Conservation (phyloP, 2,329 filamentous ascomycete genomes). For the Phialophora verrucosa region DNA sequence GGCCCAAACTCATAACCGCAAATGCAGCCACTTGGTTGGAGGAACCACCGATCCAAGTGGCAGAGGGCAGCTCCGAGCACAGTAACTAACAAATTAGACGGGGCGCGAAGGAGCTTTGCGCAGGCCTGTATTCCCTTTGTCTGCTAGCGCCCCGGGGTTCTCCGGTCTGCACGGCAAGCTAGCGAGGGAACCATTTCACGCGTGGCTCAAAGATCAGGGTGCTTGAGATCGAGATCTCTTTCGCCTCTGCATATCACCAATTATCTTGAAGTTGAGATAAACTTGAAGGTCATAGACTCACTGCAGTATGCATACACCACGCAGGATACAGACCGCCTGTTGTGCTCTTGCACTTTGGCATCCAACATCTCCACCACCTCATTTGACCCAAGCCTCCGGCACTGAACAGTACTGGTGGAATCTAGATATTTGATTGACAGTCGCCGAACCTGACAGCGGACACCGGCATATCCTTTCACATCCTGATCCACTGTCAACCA, state of each 20-base stretch:
- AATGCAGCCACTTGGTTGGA: conserved; percentile 17
- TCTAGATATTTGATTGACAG: conserved; percentile 21
- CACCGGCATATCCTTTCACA: conserved; percentile 14
- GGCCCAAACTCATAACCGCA: conserved; percentile 4
- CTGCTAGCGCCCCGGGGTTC: conserved; percentile 10
- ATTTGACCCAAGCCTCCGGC: conserved; percentile 21
- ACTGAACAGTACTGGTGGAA: conserved; percentile 5
- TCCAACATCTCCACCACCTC: conserved; percentile 17
- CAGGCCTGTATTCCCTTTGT: background rate
- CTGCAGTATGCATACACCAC: background rate
- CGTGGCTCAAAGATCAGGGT: background rate
- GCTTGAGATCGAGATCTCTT: background rate
- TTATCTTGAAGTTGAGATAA: conserved; percentile 2
- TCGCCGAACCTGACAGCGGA: conserved; percentile 29
- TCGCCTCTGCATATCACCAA: conserved; percentile 3
- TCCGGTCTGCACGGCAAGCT: background rate
- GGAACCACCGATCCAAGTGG: background rate
- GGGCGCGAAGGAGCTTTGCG: background rate
- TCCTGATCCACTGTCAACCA: background rate
- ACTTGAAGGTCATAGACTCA: background rate
- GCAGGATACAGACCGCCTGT: conserved; percentile 2
- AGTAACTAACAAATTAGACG: conserved; percentile 19
- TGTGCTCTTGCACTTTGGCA: conserved; percentile 1
- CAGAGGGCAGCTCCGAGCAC: background rate
- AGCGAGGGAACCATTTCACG: background rate